Evolutionary conservation across 2,329 filamentous ascomycete species (phyloP).

Genomic region (Colletotrichum plurivorum): DNA sequence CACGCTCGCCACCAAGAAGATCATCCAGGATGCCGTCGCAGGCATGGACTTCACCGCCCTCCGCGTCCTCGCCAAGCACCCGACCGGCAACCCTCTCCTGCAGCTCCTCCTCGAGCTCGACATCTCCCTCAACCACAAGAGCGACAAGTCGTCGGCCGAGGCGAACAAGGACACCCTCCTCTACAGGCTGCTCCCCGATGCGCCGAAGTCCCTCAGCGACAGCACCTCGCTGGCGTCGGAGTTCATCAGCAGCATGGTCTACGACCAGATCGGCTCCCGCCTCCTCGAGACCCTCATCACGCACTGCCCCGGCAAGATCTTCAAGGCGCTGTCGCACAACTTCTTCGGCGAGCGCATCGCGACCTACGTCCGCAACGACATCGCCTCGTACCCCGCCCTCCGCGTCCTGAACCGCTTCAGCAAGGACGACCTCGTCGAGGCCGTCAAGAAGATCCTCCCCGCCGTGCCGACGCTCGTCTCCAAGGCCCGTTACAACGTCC

Average conservation of each 20-base stretch:
- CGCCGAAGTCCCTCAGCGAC: slow-evolving; percentile 77
- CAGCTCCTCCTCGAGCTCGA: slow-evolving; percentile 92
- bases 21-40: slow-evolving; percentile 82
- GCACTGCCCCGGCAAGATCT: slow-evolving; percentile 86
- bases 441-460: slow-evolving; percentile 79
- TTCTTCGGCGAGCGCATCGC: slow-evolving; percentile 86
- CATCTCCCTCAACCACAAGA: slow-evolving; percentile 78
- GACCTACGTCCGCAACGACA: slow-evolving; percentile 88
- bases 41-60: slow-evolving; percentile 85
- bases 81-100: slow-evolving; percentile 92
- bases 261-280: slow-evolving; percentile 91
- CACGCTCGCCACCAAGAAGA: slow-evolving; percentile 80
- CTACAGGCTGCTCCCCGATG: slow-evolving; percentile 83
- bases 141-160: slow-evolving; percentile 69
- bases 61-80: slow-evolving; percentile 87
- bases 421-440: slow-evolving; percentile 85
- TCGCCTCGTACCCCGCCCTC: slow-evolving; percentile 89
- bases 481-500: slow-evolving; percentile 81
- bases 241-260: slow-evolving; percentile 89
- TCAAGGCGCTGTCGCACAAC: slow-evolving; percentile 87
- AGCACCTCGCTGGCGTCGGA: slow-evolving; percentile 78
- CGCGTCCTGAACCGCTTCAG: slow-evolving; percentile 86
- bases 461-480: slow-evolving; percentile 81
- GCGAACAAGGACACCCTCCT: slow-evolving; percentile 70
- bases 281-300: slow-evolving; percentile 89